phyloP scores from a whole-genome alignment of 2,329 filamentous ascomycete genomes.

The Cercospora sp. region DNA sequence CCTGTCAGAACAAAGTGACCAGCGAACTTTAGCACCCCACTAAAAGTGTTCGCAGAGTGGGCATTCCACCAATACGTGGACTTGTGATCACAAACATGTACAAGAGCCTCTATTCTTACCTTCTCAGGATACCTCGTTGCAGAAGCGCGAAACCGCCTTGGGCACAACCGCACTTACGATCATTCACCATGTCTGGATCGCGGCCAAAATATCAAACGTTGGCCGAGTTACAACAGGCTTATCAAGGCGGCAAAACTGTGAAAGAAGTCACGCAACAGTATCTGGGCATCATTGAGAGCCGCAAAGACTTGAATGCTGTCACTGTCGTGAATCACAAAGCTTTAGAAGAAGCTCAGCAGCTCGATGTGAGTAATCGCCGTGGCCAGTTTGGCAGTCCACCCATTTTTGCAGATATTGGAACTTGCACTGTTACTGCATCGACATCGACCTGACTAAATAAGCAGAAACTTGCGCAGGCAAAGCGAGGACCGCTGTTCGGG shows the following conservation, averaged over 20 bases:
- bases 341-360: constrained; percentile 22
- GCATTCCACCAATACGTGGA: background rate
- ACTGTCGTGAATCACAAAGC: constrained; percentile 25
- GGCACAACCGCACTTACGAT: background rate
- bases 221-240: constrained; percentile 23
- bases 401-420: background rate
- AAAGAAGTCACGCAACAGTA: constrained; percentile 23
- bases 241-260: constrained; percentile 20
- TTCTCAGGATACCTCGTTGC: background rate
- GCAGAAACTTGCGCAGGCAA: constrained; percentile 15
- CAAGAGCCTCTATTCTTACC: background rate
- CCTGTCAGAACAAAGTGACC: constrained; percentile 1
- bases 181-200: constrained; percentile 9
- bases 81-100: constrained; percentile 5
- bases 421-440: background rate
- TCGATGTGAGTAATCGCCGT: constrained; percentile 21
- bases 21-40: constrained; percentile 9
- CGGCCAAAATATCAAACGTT: constrained; percentile 18
- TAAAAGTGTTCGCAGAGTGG: background rate
- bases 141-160: constrained; percentile 10
- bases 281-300: constrained; percentile 22
- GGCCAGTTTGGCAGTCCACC: background rate
- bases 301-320: constrained; percentile 31
- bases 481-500: constrained; percentile 27
- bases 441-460: background rate